Percentiles rank a stretch among this genome's conserved stretches.
Conservation (phyloP, 257 asterid species). For the Scutellaria minor region DNA sequence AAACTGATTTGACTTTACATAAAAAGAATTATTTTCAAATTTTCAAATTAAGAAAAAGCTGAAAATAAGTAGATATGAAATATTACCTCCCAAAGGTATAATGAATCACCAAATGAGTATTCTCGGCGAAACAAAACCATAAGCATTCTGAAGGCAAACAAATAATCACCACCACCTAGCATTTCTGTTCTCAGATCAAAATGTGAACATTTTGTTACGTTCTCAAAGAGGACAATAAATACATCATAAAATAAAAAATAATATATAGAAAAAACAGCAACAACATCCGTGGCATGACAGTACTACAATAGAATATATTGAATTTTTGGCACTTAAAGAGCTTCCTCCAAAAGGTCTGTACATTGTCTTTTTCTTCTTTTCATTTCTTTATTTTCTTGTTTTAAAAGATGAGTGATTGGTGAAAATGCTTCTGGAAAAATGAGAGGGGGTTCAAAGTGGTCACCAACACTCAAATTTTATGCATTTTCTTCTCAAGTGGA, state of each 20-base stretch:
- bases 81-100: conserved; percentile 97
- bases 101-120: conserved; percentile 90
- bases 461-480: background rate
- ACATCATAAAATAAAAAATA: background rate
- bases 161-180: conserved; percentile 93
- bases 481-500: background rate
- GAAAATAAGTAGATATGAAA: conserved; percentile 20
- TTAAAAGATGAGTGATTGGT: background rate
- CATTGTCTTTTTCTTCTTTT: background rate
- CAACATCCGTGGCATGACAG: conserved; percentile 1
- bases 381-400: background rate
- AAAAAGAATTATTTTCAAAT: background rate
- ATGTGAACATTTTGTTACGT: conserved; percentile 35
- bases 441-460: conserved; percentile 10
- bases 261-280: background rate
- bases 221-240: conserved; percentile 18
- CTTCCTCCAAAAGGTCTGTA: background rate
- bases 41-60: conserved; percentile 11
- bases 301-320: conserved; percentile 10
- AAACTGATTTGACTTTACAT: background rate
- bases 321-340: conserved; percentile 13
- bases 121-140: conserved; percentile 99
- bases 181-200: conserved; percentile 64
- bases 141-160: conserved; percentile 97
- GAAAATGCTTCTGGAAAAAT: background rate